These are phyloP conservation scores for Papilionanthe hybrid DNA, from an alignment of 116 monocot genomes.

Conservation along the genomic window DNA sequence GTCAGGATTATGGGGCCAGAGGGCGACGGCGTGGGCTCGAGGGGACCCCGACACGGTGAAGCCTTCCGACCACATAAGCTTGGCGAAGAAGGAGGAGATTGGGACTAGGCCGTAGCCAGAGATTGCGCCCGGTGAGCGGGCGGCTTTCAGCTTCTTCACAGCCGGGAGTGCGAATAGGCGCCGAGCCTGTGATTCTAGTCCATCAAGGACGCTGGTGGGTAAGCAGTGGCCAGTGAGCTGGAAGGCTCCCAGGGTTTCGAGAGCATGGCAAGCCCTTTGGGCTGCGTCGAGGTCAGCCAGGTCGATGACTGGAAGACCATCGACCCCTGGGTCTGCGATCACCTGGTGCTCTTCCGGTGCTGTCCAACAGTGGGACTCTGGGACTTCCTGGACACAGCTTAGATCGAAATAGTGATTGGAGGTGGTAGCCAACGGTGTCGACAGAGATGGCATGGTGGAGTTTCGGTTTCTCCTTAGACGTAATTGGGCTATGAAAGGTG, in stretches of 20 bases:
- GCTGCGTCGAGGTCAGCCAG: no score
- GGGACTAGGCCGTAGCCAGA: slow-evolving; percentile 44
- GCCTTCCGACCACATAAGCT: slow-evolving; percentile 64
- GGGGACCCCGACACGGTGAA: slow-evolving; percentile 41
- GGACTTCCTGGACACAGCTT: slow-evolving; percentile 18
- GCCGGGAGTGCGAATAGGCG: no score
- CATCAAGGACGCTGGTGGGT: no score
- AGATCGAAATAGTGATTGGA: slow-evolving; percentile 20
- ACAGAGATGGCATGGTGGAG: slow-evolving; percentile 27
- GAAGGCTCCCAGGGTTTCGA: no score
- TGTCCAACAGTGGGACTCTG: slow-evolving; percentile 38
- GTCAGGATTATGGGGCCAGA: slow-evolving; percentile 39
- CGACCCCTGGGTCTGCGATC: slow-evolving; percentile 15
- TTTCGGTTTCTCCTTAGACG: not conserved
- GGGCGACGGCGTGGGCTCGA: slow-evolving; percentile 21
- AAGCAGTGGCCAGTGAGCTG: no score
- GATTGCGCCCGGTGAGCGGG: slow-evolving; percentile 5
- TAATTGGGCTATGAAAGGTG: not conserved
- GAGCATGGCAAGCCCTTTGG: no score
- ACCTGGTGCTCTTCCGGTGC: slow-evolving; percentile 18
- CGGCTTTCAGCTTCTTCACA: no score
- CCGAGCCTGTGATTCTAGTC: no score
- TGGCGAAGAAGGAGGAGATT: slow-evolving; percentile 47
- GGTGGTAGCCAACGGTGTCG: not conserved
- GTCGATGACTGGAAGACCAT: not conserved